Conservation (phyloP, 2,329 filamentous ascomycete species). For the Paradendryphiella salina region DNA sequence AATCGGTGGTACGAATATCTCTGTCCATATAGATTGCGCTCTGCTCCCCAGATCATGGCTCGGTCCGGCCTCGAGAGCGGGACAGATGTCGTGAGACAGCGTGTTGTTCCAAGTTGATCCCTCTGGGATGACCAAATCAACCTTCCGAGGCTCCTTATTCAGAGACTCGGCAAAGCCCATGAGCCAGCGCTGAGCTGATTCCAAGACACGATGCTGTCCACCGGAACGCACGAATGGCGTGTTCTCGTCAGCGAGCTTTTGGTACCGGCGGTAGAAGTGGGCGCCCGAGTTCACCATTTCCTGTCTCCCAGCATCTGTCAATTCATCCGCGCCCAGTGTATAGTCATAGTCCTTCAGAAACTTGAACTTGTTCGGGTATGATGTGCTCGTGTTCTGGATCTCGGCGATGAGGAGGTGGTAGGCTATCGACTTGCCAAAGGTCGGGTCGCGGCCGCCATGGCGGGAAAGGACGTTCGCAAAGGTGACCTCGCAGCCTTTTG, state of each 20-base stretch:
- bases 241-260: constrained; percentile 58
- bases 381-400: constrained; percentile 62
- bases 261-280: constrained; percentile 76
- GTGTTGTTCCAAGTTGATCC: constrained; percentile 73
- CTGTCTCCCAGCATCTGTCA: constrained; percentile 69
- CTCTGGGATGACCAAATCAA: constrained; percentile 70
- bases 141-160: constrained; percentile 47
- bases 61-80: constrained; percentile 66
- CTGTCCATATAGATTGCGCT: constrained; percentile 62
- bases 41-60: constrained; percentile 54
- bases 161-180: constrained; percentile 68
- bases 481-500: constrained; percentile 70
- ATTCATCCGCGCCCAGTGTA: constrained; percentile 67
- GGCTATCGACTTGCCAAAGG: constrained; percentile 63
- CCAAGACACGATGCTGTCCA: constrained; percentile 70
- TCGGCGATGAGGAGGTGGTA: constrained; percentile 68
- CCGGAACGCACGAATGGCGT: constrained; percentile 74
- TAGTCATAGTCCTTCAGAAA: constrained; percentile 77
- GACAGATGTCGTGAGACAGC: constrained; percentile 73
- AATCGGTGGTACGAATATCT: constrained; percentile 68
- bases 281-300: constrained; percentile 75
- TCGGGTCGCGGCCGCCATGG: constrained; percentile 84
- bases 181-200: constrained; percentile 75
- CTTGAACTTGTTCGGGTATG: constrained; percentile 64
- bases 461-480: constrained; percentile 82